Evolutionary conservation across 345 rosid species (phyloP).

Genomic region (Diplotaxis tenuifolia): DNA sequence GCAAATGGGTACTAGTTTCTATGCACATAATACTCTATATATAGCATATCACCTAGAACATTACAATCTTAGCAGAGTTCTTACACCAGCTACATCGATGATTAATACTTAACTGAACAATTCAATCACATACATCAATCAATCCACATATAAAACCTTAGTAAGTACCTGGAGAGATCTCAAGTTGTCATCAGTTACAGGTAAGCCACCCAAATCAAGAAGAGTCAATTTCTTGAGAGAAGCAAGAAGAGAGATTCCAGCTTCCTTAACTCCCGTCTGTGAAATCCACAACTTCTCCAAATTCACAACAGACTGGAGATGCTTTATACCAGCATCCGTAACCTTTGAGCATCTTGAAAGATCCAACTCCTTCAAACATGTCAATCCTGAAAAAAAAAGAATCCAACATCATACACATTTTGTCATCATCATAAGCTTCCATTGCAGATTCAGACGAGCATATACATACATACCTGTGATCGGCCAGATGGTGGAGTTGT

Average conservation of each 20-base stretch:
- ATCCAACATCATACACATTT: background rate
- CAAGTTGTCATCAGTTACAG: conserved; percentile 65
- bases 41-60: background rate
- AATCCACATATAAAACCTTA: background rate
- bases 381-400: conserved; percentile 53
- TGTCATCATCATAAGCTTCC: background rate
- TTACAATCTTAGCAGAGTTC: background rate
- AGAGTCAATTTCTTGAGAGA: conserved; percentile 57
- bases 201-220: conserved; percentile 87
- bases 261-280: conserved; percentile 59
- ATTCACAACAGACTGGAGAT: conserved; percentile 62
- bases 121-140: background rate
- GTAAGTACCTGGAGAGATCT: conserved; percentile 71
- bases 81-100: background rate
- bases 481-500: conserved; percentile 71
- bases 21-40: background rate
- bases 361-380: conserved; percentile 67
- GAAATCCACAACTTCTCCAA: conserved; percentile 62
- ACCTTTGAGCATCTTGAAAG: conserved; percentile 80
- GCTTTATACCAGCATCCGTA: conserved; percentile 65
- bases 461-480: conserved; percentile 64
- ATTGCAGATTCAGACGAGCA: background rate
- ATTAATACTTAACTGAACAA: background rate
- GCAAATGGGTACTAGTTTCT: background rate
- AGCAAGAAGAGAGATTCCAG: conserved; percentile 63